Evolutionary conservation across 345 rosid species (phyloP).

Genomic region (Dovyalis caffra): DNA sequence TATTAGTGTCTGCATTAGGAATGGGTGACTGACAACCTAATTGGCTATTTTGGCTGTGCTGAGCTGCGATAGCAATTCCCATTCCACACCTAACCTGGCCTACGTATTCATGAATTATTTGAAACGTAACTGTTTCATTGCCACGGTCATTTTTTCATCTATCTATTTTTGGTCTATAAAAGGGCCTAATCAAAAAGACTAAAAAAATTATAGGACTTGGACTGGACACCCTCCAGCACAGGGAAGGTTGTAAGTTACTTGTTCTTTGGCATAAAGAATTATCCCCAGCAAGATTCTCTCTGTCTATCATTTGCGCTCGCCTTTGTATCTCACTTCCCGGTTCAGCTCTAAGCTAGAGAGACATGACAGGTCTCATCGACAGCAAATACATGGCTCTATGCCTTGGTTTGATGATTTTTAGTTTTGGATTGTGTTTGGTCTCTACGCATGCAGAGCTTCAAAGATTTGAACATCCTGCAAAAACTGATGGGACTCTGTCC

Average conservation of each 20-base stretch:
- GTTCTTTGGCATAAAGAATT: not conserved
- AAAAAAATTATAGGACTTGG: not conserved
- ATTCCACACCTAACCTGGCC: not conserved
- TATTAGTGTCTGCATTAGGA: too few relatives aligned
- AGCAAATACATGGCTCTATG: not conserved
- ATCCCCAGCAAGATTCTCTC: not conserved
- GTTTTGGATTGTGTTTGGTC: slow-evolving; percentile 13
- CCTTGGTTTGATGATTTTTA: not conserved
- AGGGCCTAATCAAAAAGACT: not conserved
- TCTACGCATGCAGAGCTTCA: slow-evolving; percentile 41
- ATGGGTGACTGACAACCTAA: not conserved
- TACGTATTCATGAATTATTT: not conserved
- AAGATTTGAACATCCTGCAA: slow-evolving; percentile 48
- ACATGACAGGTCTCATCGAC: not conserved
- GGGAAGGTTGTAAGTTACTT: not conserved
- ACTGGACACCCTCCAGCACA: not conserved
- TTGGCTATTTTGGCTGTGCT: not conserved
- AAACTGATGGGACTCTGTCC: slow-evolving; percentile 51
- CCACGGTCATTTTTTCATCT: not conserved
- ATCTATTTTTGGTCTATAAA: too few relatives aligned
- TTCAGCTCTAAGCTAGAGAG: not conserved
- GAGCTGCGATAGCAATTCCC: not conserved
- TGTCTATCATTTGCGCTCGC: not conserved
- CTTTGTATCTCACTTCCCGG: not conserved
- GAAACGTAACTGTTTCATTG: not conserved